These are phyloP conservation scores for Schoenoplectus triqueter DNA, from an alignment of 202 grass and related monocot genomes.

Conservation along the genomic window DNA sequence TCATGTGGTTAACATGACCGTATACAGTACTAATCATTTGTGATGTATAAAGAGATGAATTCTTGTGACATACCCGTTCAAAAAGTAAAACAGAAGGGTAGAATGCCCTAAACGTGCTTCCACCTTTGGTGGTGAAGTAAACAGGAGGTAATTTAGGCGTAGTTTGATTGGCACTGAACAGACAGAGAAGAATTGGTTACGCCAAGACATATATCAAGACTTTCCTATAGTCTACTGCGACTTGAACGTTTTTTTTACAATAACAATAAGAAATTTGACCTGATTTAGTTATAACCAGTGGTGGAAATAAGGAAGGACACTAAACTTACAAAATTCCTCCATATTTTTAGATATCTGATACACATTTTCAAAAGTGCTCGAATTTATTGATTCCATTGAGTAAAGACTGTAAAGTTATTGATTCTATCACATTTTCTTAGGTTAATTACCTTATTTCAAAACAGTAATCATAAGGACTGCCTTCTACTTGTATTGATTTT, in stretches of 20 bases:
- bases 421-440: background rate
- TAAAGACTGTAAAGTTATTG: too few relatives aligned
- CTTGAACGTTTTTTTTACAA: background rate
- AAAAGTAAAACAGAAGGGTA: fast-evolving
- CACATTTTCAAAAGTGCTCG: background rate
- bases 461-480: constrained; percentile 39
- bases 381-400: too few relatives aligned
- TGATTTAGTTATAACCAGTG: background rate
- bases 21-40: background rate
- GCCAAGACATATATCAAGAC: background rate
- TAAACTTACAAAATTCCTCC: background rate
- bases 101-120: constrained; percentile 46
- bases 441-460: constrained; percentile 36
- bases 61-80: background rate
- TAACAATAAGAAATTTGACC: background rate
- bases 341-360: background rate
- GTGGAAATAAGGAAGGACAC: background rate
- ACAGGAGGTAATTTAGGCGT: background rate
- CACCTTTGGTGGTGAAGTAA: constrained; percentile 53
- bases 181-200: background rate
- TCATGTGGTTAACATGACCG: background rate
- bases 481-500: background rate
- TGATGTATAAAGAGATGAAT: background rate
- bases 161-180: constrained; percentile 33
- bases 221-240: background rate